Evolutionary conservation across 805 yeast genomes (phyloP).

Genomic region (Starmerella sp.): DNA sequence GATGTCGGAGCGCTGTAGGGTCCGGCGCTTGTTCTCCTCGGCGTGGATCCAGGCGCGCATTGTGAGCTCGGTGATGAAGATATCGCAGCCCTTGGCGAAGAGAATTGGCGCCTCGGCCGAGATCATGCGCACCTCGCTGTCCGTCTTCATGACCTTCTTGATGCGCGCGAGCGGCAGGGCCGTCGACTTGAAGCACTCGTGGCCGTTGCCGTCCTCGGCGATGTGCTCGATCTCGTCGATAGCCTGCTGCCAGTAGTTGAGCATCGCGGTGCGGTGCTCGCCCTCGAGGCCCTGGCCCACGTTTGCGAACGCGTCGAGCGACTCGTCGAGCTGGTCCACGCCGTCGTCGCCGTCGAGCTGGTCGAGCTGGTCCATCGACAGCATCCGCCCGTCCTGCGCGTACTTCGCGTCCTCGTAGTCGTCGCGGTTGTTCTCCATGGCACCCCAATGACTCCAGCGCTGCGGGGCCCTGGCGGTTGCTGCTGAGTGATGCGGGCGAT

Average conservation of each 20-base stretch:
- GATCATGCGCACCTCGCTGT: conserved; percentile 94
- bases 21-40: conserved; percentile 88
- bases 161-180: conserved; percentile 92
- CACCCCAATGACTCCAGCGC: background rate
- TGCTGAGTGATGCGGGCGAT: background rate
- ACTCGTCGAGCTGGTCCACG: conserved; percentile 17
- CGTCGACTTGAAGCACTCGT: conserved; percentile 85
- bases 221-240: conserved; percentile 75
- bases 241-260: conserved; percentile 96
- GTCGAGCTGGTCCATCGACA: conserved; percentile 2
- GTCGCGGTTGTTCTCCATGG: background rate
- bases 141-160: conserved; percentile 95
- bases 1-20: conserved; percentile 86
- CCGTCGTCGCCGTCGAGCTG: conserved; percentile 7
- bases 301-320: conserved; percentile 62
- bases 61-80: conserved; percentile 90
- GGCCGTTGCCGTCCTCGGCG: conserved; percentile 30
- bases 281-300: conserved; percentile 90
- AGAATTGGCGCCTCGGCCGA: conserved; percentile 96
- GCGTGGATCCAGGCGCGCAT: conserved; percentile 99
- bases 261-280: conserved; percentile 72
- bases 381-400: conserved; percentile 3
- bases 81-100: conserved; percentile 96
- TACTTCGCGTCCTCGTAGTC: conserved; percentile 6
- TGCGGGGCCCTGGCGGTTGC: background rate